Evolutionary conservation across 2,329 filamentous ascomycete species (phyloP), one percentile per base, ranked within the genome.

Genomic region (Aureobasidium sp.): DNA sequence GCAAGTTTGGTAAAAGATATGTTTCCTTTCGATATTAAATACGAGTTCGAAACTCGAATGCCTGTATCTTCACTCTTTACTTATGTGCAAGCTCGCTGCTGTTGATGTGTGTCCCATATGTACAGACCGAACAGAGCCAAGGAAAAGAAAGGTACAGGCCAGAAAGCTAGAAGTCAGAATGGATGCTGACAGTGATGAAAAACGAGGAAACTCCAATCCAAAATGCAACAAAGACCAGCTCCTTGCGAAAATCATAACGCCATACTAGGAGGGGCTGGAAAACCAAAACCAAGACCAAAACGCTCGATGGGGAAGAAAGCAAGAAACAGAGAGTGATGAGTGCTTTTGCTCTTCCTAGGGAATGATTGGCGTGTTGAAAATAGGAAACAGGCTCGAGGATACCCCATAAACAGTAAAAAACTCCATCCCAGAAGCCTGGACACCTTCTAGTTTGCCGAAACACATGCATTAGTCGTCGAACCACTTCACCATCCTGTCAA

Each of bases 221-320:
- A 54, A 41, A 54, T 54, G 50, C 50, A 54, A 54, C 50, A 54
- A 54, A 41, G 36, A 16, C 50, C 50, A 54, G 50, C 50, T 54
- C 50, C 50, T 54, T 54, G 50, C 50, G 34, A 48, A 30, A 7
- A 32, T 27, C 9, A 48, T 21, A 32, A 54, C 50, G 50, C 50
- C 50, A 30, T 42, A 21, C 25, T 37, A 37, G 50, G 27, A 21
- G n/a, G 29, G 21, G 25, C 41, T 44, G 41, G 34, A 21, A n/a
- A 13, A 30, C 44, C 6, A 34, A 49, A 34, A 21, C 11, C 29
- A 39, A 29, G 10, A 54, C 37, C 50, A 37, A 32, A 54, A 54
- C 50, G 50, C 50, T 42, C 13, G 34, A 41, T 41, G 25, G 36
- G 50, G 52, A 55, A 55, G 29, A 27, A 21, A 55, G 52, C 52